phyloP scores from a whole-genome alignment of 2,329 filamentous ascomycete species.

The Westerdykella sp. region DNA sequence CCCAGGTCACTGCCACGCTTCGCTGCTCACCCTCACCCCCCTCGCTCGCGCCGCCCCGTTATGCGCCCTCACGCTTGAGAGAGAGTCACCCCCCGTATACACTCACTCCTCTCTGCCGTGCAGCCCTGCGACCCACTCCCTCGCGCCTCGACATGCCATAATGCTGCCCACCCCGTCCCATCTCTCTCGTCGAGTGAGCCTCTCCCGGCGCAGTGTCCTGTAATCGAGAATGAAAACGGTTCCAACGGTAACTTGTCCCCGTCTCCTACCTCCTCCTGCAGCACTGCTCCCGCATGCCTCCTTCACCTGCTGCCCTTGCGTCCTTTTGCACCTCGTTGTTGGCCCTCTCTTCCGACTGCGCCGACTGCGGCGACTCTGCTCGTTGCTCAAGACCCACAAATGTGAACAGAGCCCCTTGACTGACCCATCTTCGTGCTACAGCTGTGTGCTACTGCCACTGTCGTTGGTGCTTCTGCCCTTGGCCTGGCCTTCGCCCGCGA shows the following conservation, averaged over 20 bases:
- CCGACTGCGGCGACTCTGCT: constrained; percentile 17
- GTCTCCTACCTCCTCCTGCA: constrained; percentile 6
- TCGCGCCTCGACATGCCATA: constrained; percentile 32
- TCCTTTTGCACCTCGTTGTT: constrained; percentile 12
- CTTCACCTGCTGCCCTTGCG: constrained; percentile 18
- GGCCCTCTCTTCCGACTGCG: constrained; percentile 12
- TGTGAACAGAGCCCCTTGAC: constrained; percentile 24
- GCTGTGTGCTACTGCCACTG: constrained; percentile 58
- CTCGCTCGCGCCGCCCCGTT: constrained; percentile 14
- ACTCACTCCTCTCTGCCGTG: constrained; percentile 11
- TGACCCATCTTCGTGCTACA: constrained; percentile 38
- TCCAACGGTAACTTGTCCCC: constrained; percentile 36
- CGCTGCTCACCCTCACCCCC: constrained; percentile 8
- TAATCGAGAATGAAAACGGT: constrained; percentile 43
- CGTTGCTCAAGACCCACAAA: constrained; percentile 16
- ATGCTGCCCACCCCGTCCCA: constrained; percentile 36
- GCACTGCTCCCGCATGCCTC: constrained; percentile 6
- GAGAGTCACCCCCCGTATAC: constrained; percentile 14
- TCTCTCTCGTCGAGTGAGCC: constrained; percentile 35
- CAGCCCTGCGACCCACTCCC: constrained; percentile 20
- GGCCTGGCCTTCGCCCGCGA: constrained; percentile 53
- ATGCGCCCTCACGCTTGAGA: constrained; percentile 9
- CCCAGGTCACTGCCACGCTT: constrained; percentile 19
- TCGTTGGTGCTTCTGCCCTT: constrained; percentile 53
- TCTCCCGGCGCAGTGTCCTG: constrained; percentile 31